Evolutionary conservation across 2,329 filamentous ascomycete genomes (phyloP).

Genomic region (Microcera coccophila): DNA sequence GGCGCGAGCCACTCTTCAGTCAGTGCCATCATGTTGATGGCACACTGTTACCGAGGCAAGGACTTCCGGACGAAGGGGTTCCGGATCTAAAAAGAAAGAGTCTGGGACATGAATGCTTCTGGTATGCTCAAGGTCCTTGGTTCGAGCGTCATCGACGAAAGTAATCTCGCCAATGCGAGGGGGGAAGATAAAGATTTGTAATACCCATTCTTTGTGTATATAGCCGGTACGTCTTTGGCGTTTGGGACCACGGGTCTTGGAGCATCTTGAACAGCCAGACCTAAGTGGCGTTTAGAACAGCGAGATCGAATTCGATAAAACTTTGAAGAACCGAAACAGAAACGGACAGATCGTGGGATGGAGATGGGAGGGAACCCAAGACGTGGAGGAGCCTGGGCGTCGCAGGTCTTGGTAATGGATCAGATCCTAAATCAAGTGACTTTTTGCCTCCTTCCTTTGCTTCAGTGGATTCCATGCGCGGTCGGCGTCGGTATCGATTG

Average conservation of each 20-base stretch:
- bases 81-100: neutral
- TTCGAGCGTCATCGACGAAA: slow-evolving; percentile 9
- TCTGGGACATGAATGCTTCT: neutral
- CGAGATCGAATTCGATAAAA: neutral
- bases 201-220: slow-evolving; percentile 29
- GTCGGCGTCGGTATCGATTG: neutral
- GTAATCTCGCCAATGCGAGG: neutral
- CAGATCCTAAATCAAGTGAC: neutral
- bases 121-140: neutral
- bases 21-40: slow-evolving; percentile 8
- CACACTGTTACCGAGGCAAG: neutral
- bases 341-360: neutral
- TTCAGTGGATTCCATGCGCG: neutral
- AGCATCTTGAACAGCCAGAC: slow-evolving; percentile 15
- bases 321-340: neutral
- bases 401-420: neutral
- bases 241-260: slow-evolving; percentile 19
- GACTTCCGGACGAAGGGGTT: neutral
- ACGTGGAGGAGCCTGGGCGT: neutral
- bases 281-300: slow-evolving; percentile 13
- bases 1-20: neutral
- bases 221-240: slow-evolving; percentile 20
- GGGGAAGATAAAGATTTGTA: slow-evolving; percentile 26
- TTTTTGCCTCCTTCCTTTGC: neutral
- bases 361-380: neutral